phyloP scores from a whole-genome alignment of 1,139 yeast genomes.

The Pichia kudriavzevii region DNA sequence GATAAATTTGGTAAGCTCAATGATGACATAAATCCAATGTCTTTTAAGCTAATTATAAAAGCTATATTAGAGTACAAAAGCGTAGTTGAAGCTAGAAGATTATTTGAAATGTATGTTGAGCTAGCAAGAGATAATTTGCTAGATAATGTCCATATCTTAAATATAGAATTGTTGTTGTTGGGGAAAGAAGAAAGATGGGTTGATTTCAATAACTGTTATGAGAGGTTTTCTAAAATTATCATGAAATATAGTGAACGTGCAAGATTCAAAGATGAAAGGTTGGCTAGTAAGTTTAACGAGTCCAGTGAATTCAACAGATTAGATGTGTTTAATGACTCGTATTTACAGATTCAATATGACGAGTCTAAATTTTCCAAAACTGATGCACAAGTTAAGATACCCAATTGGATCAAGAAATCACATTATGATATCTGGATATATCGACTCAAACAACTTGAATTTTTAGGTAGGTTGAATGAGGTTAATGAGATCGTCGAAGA shows the following conservation, averaged over 20 bases:
- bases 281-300: conserved; percentile 2
- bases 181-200: conserved; percentile 27
- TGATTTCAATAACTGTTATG: conserved; percentile 24
- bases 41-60: conserved; percentile 19
- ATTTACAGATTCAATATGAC: conserved; percentile 10
- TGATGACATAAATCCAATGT: conserved; percentile 21
- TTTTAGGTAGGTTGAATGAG: conserved; percentile 21
- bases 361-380: conserved; percentile 11
- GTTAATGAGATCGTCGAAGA: conserved; percentile 27
- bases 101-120: conserved; percentile 23
- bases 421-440: conserved; percentile 24
- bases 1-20: conserved; percentile 25
- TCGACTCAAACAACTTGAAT: conserved; percentile 20
- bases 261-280: conserved; percentile 4
- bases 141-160: conserved; percentile 23
- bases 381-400: conserved; percentile 14
- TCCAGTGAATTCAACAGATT: conserved; percentile 4
- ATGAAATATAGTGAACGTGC: conserved; percentile 15
- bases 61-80: conserved; percentile 17
- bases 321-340: conserved; percentile 5
- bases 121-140: conserved; percentile 17
- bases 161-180: conserved; percentile 22
- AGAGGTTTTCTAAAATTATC: conserved; percentile 18
- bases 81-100: conserved; percentile 19
- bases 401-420: conserved; percentile 19